These are phyloP conservation scores for Murraya koenigii DNA, from an alignment of 345 rosid genomes.

Conservation along the genomic window DNA sequence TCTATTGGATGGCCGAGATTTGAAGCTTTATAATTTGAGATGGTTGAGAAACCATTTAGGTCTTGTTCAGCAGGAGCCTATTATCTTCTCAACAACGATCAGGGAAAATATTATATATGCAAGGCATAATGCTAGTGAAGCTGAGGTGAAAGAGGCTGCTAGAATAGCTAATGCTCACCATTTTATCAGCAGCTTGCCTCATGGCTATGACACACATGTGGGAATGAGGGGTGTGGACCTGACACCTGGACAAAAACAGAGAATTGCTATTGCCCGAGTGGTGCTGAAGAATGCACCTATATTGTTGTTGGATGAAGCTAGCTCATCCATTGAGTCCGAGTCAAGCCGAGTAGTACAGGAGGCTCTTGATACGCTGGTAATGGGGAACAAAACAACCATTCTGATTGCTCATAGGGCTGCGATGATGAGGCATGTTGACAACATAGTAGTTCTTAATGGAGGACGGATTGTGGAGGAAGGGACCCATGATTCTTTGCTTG, in stretches of 20 bases:
- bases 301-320: conserved; percentile 88
- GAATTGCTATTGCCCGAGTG: conserved; percentile 91
- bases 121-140: conserved; percentile 96
- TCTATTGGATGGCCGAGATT: conserved; percentile 83
- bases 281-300: conserved; percentile 97
- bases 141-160: conserved; percentile 99
- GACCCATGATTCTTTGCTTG: conserved; percentile 73
- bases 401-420: conserved; percentile 93
- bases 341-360: conserved; percentile 97
- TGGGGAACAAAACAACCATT: conserved; percentile 97
- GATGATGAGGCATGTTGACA: conserved; percentile 98
- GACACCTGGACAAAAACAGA: conserved; percentile 98
- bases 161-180: conserved; percentile 99
- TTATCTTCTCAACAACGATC: conserved; percentile 93
- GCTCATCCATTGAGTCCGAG: conserved; percentile 95
- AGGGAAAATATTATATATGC: conserved; percentile 96
- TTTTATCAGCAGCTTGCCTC: conserved; percentile 96
- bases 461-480: conserved; percentile 98
- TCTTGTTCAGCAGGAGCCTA: conserved; percentile 96
- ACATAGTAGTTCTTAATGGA: conserved; percentile 96
- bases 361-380: conserved; percentile 87
- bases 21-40: conserved; percentile 80
- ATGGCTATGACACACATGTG: conserved; percentile 94
- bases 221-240: conserved; percentile 99
- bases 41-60: conserved; percentile 97